Conservation (phyloP, 768 basidiomycete genomes). For the Dioszegia crocea region DNA sequence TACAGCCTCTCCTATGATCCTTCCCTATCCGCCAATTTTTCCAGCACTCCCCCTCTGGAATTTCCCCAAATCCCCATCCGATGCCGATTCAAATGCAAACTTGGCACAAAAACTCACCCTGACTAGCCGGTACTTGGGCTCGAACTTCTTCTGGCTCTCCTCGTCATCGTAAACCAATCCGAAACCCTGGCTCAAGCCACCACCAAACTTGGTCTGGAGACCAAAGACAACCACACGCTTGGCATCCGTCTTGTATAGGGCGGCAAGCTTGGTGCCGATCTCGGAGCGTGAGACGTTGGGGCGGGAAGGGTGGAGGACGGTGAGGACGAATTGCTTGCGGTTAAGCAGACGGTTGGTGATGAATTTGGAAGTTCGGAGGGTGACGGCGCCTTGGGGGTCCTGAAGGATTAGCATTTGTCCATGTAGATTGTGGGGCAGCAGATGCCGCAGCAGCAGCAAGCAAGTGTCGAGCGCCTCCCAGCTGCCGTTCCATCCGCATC, state of each 20-base stretch:
- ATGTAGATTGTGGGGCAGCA: background rate
- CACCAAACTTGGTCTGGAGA: constrained; percentile 91
- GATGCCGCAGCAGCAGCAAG: background rate
- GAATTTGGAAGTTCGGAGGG: constrained; percentile 97
- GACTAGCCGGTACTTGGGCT: constrained; percentile 91
- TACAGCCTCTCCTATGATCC: too few species aligned
- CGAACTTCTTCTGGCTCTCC: constrained; percentile 90
- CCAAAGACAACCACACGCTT: constrained; percentile 88
- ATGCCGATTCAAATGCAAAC: background rate
- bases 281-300: constrained; percentile 90
- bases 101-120: constrained; percentile 61
- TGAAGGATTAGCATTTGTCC: constrained; percentile 9
- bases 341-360: constrained; percentile 96
- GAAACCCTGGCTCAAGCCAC: constrained; percentile 94
- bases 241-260: constrained; percentile 89
- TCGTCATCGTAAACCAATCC: constrained; percentile 96
- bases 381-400: constrained; percentile 65
- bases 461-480: background rate
- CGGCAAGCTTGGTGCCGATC: constrained; percentile 84
- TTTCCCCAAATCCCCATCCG: too few species aligned
- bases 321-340: constrained; percentile 89
- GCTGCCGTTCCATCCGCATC: too few species aligned
- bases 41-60: too few species aligned
- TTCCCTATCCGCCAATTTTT: too few species aligned
- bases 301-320: constrained; percentile 72